These are phyloP conservation scores for Melanomma pulvis-pyrius DNA, from an alignment of 495 filamentous ascomycete genomes.

Conservation along the genomic window DNA sequence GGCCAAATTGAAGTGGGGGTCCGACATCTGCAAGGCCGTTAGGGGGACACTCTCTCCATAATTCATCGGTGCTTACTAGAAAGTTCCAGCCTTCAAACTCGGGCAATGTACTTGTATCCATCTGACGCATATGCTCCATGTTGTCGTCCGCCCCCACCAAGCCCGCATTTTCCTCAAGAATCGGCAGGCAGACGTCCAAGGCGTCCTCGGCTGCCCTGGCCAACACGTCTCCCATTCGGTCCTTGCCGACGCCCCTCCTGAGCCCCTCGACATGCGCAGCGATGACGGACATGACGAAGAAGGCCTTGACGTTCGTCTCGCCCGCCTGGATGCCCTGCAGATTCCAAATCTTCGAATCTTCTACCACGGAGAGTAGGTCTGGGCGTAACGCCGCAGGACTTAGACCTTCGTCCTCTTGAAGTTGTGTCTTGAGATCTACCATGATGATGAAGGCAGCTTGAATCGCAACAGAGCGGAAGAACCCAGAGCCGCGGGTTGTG, in stretches of 20 bases:
- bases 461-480: conserved; percentile 49
- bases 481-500: conserved; percentile 51
- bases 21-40: conserved; percentile 1
- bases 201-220: conserved; percentile 49
- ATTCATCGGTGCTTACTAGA: neutral
- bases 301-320: conserved; percentile 62
- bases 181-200: conserved; percentile 41
- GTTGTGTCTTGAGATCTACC: conserved; percentile 53
- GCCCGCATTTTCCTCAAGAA: conserved; percentile 41
- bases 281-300: conserved; percentile 50
- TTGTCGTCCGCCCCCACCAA: conserved; percentile 11
- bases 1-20: neutral
- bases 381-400: conserved; percentile 49
- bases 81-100: conserved; percentile 14
- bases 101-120: too few species aligned
- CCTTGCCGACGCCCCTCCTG: conserved; percentile 43
- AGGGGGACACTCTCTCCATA: neutral
- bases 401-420: conserved; percentile 56
- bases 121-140: neutral
- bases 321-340: conserved; percentile 52
- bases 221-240: conserved; percentile 42
- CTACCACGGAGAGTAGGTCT: conserved; percentile 54
- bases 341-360: conserved; percentile 51
- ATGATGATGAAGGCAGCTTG: conserved; percentile 52
- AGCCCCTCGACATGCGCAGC: conserved; percentile 52